Conservation (phyloP, 2,329 filamentous ascomycete species). For the Colletotrichum coccodes region DNA sequence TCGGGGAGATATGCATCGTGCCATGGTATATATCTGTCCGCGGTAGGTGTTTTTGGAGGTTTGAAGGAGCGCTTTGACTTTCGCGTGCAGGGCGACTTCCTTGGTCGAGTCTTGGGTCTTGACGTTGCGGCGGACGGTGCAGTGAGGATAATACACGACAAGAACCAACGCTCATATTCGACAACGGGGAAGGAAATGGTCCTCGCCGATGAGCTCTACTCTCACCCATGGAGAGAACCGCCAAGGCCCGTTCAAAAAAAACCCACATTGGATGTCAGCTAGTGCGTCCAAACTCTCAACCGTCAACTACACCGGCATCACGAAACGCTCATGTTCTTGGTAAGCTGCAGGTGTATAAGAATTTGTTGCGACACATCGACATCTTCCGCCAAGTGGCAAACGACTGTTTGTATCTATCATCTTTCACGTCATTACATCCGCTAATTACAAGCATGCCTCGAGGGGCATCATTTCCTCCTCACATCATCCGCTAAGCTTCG, state of each 20-base stretch:
- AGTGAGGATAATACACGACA: neutral
- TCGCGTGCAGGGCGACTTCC: no score
- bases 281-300: neutral
- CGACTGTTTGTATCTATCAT: conserved; percentile 23
- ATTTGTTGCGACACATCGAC: neutral
- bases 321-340: no score
- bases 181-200: neutral
- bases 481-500: conserved; percentile 4
- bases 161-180: neutral
- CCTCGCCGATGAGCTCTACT: neutral
- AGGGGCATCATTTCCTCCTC: conserved; percentile 1
- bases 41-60: no score
- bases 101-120: no score
- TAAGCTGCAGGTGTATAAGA: no score
- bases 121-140: no score
- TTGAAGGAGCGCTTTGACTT: neutral
- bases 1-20: neutral
- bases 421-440: conserved; percentile 2
- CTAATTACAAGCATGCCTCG: neutral
- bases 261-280: no score
- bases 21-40: neutral
- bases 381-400: neutral
- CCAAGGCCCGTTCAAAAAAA: no score
- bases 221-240: neutral
- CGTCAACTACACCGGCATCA: neutral